A percentile compares a stretch with the other conserved stretches of the same genome.
phyloP scores from a whole-genome alignment of 1,284 basidiomycete species.

The Peniophora sp. region DNA sequence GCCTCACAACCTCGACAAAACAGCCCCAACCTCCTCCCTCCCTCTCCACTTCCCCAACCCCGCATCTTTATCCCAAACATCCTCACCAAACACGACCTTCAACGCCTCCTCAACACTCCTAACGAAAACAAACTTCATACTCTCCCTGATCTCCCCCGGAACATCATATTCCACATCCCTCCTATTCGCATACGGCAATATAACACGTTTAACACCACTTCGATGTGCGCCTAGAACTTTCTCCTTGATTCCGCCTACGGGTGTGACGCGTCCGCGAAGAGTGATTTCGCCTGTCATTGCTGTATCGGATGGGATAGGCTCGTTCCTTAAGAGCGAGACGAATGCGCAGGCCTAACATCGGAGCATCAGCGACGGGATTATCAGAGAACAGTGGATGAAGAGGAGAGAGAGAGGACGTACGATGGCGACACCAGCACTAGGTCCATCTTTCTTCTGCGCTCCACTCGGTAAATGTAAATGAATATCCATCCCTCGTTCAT shows the following conservation, averaged over 20 bases:
- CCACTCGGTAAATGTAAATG: constrained; percentile 87
- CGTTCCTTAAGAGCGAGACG: constrained; percentile 74
- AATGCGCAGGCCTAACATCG: constrained; percentile 68
- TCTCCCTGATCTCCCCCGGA: constrained; percentile 57
- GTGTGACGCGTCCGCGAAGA: constrained; percentile 68
- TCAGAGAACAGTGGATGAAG: constrained; percentile 4
- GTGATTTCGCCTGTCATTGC: constrained; percentile 89
- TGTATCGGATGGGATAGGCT: constrained; percentile 57
- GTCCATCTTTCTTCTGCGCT: constrained; percentile 87
- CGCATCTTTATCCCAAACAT: constrained; percentile 27
- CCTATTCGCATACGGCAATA: constrained; percentile 76
- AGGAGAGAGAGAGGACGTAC: constrained; percentile 23
- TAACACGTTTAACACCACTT: constrained; percentile 73
- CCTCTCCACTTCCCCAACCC: constrained; percentile 25
- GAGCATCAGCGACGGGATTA: neutral
- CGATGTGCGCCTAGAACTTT: constrained; percentile 81
- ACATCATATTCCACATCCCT: constrained; percentile 85
- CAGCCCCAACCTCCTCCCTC: constrained; percentile 34
- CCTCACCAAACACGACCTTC: constrained; percentile 72
- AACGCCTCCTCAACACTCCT: constrained; percentile 73
- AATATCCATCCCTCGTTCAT: constrained; percentile 69
- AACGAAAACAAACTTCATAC: constrained; percentile 77
- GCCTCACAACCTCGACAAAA: constrained; percentile 48
- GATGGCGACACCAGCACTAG: constrained; percentile 86
- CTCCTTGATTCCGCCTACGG: constrained; percentile 81